These are phyloP conservation scores for Schoenoplectus triqueter DNA, from an alignment of 202 grass and related monocot genomes.

Conservation along the genomic window DNA sequence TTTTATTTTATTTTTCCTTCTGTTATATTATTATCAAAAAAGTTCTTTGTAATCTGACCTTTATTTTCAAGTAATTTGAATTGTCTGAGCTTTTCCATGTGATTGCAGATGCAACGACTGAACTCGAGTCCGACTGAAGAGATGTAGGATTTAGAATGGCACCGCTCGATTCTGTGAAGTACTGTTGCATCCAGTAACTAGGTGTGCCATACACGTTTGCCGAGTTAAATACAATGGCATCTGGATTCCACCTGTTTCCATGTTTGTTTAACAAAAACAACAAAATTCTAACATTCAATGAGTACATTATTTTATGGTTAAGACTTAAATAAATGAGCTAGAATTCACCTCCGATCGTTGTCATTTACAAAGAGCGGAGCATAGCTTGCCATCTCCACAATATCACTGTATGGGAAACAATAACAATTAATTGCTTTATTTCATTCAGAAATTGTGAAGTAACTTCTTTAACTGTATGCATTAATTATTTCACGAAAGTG, in stretches of 20 bases:
- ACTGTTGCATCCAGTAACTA: slow-evolving; percentile 81
- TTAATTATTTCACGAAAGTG: background rate
- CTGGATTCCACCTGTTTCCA: slow-evolving; percentile 68
- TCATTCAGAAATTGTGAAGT: slow-evolving; percentile 3
- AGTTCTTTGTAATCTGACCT: slow-evolving; percentile 45
- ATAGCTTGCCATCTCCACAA: slow-evolving; percentile 86
- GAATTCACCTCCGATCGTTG: slow-evolving; percentile 60
- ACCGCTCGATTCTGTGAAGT: slow-evolving; percentile 73
- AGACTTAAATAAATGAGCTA: background rate
- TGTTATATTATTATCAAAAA: background rate
- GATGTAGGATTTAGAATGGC: slow-evolving; percentile 54
- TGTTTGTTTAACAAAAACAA: slow-evolving; percentile 29
- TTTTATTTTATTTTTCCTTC: background rate
- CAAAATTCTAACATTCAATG: slow-evolving; percentile 14
- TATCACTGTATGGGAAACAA: slow-evolving; percentile 64
- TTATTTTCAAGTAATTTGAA: slow-evolving; percentile 59
- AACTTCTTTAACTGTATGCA: background rate
- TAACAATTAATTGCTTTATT: slow-evolving; percentile 18
- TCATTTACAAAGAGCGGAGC: slow-evolving; percentile 81
- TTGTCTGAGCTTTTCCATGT: slow-evolving; percentile 57
- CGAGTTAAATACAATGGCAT: slow-evolving; percentile 85
- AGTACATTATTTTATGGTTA: slow-evolving; percentile 3
- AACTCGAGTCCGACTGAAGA: slow-evolving; percentile 52
- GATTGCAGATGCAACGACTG: slow-evolving; percentile 64
- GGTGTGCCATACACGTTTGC: slow-evolving; percentile 87